phyloP scores from a whole-genome alignment of 306 rosid genomes.

The Quercus cerris region DNA sequence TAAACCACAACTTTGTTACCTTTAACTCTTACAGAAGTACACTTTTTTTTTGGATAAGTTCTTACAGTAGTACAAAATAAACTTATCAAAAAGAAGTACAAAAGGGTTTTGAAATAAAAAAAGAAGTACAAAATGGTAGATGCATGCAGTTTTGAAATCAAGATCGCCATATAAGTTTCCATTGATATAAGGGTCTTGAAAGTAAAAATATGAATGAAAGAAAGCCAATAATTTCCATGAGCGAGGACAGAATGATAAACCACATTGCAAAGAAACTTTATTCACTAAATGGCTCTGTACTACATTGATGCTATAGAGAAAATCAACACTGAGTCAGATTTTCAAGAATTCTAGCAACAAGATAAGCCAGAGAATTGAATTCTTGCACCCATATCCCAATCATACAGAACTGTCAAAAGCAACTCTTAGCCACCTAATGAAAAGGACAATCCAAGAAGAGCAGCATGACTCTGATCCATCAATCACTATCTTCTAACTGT shows the following conservation, averaged over 20 bases:
- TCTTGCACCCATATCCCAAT: conserved; percentile 26
- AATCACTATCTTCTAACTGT: conserved; percentile 24
- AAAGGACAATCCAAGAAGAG: conserved; percentile 21
- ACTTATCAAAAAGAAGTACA: too few species aligned
- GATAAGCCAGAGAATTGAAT: conserved; percentile 29
- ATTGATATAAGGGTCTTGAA: neutral
- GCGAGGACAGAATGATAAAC: neutral
- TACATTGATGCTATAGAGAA: neutral
- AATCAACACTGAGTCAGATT: conserved; percentile 7
- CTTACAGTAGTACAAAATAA: neutral
- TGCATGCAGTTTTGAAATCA: too few species aligned
- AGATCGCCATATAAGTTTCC: too few species aligned
- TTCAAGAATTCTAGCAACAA: conserved; percentile 21
- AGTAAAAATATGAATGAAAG: neutral
- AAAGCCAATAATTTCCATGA: neutral
- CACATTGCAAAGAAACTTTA: neutral
- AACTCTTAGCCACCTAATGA: conserved; percentile 18
- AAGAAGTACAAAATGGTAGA: too few species aligned
- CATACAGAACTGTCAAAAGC: conserved; percentile 19
- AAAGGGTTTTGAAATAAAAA: neutral
- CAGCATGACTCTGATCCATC: conserved; percentile 26
- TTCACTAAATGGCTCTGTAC: neutral
- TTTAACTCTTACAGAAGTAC: neutral
- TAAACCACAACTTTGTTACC: neutral
- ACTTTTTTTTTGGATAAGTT: too few species aligned